These are phyloP conservation scores for Pneumocystis oryctolagi DNA, from an alignment of 1,139 yeast genomes.

Conservation along the genomic window DNA sequence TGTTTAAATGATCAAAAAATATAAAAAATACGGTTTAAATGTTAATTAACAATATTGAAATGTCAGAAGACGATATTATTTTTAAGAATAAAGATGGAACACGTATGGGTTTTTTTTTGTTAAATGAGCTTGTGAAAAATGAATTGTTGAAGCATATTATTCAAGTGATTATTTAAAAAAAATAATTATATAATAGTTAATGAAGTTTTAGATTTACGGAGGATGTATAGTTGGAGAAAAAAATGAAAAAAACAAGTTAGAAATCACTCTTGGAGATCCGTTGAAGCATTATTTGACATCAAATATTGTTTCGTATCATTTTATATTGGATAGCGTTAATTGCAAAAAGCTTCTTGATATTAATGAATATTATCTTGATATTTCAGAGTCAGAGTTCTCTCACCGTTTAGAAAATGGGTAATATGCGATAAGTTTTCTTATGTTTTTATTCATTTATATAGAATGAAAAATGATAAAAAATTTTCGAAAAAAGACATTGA, in stretches of 20 bases:
- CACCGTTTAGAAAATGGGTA: background rate
- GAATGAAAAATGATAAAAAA: background rate
- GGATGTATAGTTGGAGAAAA: background rate
- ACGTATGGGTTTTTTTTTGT: background rate
- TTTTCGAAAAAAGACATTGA: background rate
- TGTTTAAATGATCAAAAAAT: background rate
- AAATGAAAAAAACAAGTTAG: background rate
- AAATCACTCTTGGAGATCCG: background rate
- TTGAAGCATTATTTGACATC: background rate
- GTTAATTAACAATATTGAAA: background rate
- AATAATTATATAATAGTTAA: background rate
- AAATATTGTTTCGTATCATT: background rate
- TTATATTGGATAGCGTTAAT: background rate
- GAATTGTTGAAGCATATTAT: background rate
- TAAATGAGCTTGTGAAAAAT: background rate
- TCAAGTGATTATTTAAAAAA: background rate
- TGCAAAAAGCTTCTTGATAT: background rate
- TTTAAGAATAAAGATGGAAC: background rate
- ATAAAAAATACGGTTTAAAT: background rate
- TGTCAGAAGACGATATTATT: background rate
- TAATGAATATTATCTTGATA: background rate
- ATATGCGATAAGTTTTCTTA: background rate
- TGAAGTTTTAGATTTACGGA: background rate
- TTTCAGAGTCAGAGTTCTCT: background rate
- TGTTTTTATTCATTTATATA: background rate